phyloP scores from a whole-genome alignment of 306 rosid genomes.

The Vachellia collinsii region DNA sequence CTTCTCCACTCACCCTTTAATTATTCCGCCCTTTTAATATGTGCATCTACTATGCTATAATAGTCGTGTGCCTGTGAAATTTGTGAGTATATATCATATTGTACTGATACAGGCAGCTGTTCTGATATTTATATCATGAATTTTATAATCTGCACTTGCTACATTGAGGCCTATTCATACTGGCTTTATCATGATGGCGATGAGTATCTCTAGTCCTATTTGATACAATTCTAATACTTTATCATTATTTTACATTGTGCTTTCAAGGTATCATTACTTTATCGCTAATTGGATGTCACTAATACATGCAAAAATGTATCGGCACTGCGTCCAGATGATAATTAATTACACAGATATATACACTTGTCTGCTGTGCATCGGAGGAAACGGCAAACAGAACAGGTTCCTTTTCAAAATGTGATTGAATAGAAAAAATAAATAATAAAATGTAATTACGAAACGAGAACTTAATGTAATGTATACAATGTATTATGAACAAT shows the following conservation, averaged over 20 bases:
- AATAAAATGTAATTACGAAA: neutral
- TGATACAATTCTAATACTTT: neutral
- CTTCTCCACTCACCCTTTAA: neutral
- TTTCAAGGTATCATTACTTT: neutral
- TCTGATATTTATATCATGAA: neutral
- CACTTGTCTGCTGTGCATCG: neutral
- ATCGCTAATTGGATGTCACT: neutral
- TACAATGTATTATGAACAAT: neutral
- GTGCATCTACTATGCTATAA: too few relatives aligned
- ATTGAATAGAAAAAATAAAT: neutral
- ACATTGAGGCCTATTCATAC: neutral
- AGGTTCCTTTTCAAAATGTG: neutral
- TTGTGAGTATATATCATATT: neutral
- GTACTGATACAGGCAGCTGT: neutral
- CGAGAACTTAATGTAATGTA: neutral
- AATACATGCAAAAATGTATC: neutral
- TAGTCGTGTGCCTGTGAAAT: neutral
- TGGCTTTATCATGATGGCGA: neutral
- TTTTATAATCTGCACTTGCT: neutral
- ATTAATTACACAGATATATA: neutral
- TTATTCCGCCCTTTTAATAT: too few relatives aligned
- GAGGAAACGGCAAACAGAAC: neutral
- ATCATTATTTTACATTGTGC: neutral
- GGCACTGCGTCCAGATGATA: neutral
- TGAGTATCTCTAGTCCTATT: neutral